Evolutionary conservation across 129 eudicot species (phyloP).

Genomic region (Centaurea solstitialis): DNA sequence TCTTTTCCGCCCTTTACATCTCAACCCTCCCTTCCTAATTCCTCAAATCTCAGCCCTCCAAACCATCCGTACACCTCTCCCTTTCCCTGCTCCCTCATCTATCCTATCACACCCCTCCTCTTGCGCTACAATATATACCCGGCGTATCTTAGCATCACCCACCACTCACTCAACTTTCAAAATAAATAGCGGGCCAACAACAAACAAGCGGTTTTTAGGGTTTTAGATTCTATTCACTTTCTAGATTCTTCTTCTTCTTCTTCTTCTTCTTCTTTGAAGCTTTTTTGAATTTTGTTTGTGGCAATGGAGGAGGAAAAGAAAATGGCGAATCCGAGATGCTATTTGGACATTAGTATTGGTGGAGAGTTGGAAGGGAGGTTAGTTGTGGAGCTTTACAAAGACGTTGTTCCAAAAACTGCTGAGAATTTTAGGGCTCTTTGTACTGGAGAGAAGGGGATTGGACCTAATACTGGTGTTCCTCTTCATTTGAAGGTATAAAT

Average conservation of each 20-base stretch:
- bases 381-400: constrained; percentile 67
- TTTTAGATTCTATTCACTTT: constrained; percentile 17
- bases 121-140: constrained; percentile 21
- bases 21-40: constrained; percentile 18
- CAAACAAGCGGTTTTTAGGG: constrained; percentile 35
- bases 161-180: constrained; percentile 21
- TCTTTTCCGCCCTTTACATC: constrained; percentile 8
- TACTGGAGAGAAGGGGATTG: constrained; percentile 85
- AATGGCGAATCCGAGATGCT: constrained; percentile 64
- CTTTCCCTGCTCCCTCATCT: constrained; percentile 15
- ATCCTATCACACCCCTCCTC: background rate
- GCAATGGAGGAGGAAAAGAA: constrained; percentile 13
- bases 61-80: background rate
- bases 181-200: constrained; percentile 33
- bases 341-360: constrained; percentile 79
- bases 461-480: constrained; percentile 71
- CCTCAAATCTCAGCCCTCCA: constrained; percentile 28
- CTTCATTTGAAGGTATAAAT: constrained; percentile 76
- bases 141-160: constrained; percentile 36
- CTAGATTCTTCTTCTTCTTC: too few species aligned
- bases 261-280: background rate
- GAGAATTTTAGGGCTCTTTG: constrained; percentile 98
- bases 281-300: background rate
- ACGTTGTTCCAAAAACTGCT: constrained; percentile 83
- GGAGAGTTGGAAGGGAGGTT: constrained; percentile 91